A percentile compares a stretch with the other conserved stretches of the same genome.
Evolutionary conservation across 176 grass and related monocot genomes (phyloP).

Genomic region (Microstegium vimineum): DNA sequence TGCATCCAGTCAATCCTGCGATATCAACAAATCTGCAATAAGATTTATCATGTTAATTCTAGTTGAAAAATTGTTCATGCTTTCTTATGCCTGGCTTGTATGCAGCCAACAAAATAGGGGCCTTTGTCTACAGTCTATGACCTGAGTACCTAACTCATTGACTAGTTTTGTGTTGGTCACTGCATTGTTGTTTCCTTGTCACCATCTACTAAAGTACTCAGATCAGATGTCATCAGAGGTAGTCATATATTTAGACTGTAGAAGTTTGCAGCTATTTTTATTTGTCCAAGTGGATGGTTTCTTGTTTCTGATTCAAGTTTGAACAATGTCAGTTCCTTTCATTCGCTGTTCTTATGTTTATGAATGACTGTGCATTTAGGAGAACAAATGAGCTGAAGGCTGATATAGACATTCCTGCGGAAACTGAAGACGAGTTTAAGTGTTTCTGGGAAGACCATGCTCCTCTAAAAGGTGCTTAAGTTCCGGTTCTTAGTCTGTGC

Average conservation of each 20-base stretch:
- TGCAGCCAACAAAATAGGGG: background rate
- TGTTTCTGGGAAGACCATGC: constrained; percentile 48
- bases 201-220: background rate
- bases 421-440: constrained; percentile 52
- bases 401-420: constrained; percentile 70
- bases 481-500: background rate
- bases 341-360: background rate
- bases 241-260: background rate
- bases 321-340: background rate
- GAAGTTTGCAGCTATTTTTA: background rate
- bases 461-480: constrained; percentile 63
- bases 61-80: background rate
- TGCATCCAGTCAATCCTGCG: background rate
- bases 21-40: background rate
- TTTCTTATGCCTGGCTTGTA: background rate
- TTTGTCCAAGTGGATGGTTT: background rate
- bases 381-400: constrained; percentile 80
- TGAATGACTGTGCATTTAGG: constrained; percentile 40
- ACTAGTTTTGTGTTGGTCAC: background rate
- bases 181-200: background rate
- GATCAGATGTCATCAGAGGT: background rate
- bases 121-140: background rate
- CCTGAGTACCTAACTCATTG: background rate
- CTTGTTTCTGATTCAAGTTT: background rate
- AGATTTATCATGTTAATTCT: background rate